These are phyloP conservation scores for Aleurites moluccanus DNA, from an alignment of 441 rosid species.

Conservation along the genomic window DNA sequence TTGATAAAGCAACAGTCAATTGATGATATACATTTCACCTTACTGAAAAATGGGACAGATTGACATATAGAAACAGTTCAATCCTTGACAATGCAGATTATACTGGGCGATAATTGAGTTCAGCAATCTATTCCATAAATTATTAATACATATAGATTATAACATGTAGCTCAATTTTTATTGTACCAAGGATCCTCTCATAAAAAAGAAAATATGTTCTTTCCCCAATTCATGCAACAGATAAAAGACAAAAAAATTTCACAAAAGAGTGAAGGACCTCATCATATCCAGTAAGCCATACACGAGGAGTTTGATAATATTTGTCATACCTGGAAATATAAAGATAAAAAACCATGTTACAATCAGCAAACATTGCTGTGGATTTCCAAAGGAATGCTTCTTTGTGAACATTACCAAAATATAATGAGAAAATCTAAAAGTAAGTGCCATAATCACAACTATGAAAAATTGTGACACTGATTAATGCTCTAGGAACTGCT, in stretches of 20 bases:
- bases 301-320: conserved; percentile 98
- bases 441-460: not conserved
- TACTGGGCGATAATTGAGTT: not conserved
- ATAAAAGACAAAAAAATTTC: conserved; percentile 24
- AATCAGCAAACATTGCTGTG: not conserved
- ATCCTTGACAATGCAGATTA: not conserved
- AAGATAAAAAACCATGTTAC: not conserved
- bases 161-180: not conserved
- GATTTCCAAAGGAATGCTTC: not conserved
- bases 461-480: not conserved
- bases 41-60: not conserved
- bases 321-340: conserved; percentile 77
- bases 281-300: conserved; percentile 99
- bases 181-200: not conserved
- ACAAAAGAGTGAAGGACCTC: conserved; percentile 53
- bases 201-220: not conserved
- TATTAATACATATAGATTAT: not conserved
- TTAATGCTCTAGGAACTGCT: not conserved
- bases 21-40: conserved; percentile 14
- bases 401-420: not conserved
- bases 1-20: conserved; percentile 20
- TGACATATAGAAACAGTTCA: not conserved
- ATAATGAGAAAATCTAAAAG: not conserved
- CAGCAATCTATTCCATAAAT: not conserved
- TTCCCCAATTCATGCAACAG: conserved; percentile 13